A percentile compares a stretch with the other conserved stretches of the same genome.
Conservation (phyloP, 2,329 filamentous ascomycete genomes). For the Blumeriella jaapii region DNA sequence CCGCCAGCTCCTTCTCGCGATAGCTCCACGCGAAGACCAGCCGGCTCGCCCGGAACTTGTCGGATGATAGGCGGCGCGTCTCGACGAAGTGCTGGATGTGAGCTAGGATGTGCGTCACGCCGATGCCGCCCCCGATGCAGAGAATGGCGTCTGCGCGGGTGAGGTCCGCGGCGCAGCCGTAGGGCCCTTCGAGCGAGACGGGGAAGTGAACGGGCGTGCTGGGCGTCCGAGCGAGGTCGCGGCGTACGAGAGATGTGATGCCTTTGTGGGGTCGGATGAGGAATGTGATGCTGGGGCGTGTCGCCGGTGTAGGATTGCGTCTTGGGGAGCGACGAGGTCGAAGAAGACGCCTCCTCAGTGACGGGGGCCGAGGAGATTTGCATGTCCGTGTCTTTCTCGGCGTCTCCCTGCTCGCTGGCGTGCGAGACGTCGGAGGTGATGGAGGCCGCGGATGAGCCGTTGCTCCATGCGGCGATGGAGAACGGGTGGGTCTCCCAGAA, state of each 20-base stretch:
- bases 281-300: constrained; percentile 1
- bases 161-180: constrained; percentile 15
- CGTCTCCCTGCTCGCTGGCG: no score
- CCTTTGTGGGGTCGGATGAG: constrained; percentile 4
- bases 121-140: constrained; percentile 36
- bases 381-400: background rate
- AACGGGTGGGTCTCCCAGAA: constrained; percentile 8
- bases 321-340: background rate
- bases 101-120: constrained; percentile 33
- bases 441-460: background rate
- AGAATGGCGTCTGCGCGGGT: constrained; percentile 30
- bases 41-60: background rate
- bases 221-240: background rate
- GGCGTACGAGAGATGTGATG: constrained; percentile 1
- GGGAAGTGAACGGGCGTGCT: background rate
- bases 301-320: background rate
- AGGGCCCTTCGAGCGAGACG: constrained; percentile 6
- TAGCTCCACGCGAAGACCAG: constrained; percentile 4
- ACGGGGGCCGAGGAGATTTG: background rate
- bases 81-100: constrained; percentile 24
- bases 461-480: constrained; percentile 3
- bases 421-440: background rate
- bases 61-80: background rate
- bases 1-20: background rate
- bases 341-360: background rate